Base-by-base conservation (phyloP, 2,329 filamentous ascomycete species). In the Aspergillus eucalypticola region DNA sequence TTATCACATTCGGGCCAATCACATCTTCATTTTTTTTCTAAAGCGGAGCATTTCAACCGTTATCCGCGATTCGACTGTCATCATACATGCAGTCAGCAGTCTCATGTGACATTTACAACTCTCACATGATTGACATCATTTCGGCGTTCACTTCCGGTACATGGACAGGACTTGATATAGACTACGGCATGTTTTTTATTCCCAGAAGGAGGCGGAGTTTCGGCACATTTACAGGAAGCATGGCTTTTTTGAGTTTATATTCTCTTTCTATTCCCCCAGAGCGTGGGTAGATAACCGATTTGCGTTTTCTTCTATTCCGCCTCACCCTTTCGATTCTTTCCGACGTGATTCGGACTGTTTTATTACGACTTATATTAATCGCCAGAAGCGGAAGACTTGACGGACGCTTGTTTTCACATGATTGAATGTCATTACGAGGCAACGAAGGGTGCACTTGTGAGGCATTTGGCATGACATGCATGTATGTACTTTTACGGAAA, bases 201-300 rank as follows among this genome's bases (percentile, higher is more conserved):
- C 11, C 61, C 56, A 66, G 53, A 59, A 59, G 65, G 64, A 61
- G 55, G 54, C 52, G 65, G 65, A 66, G 64, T 68, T 67, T 46
- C 48, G 61, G 64, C 35, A 49, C 38, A 50, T 64, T 64, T 58
- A 56, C 39, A 39, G 49, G 17, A 58, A 52, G 52, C 59, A 58
- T 53, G 41, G 48, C 49, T 54, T 23, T 23, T 32, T 58, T 51
- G 51, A 3, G 32, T 41, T 54, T 56, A 15, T 60, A 48, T 48
- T 60, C 58, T 11, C 32, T 6, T 48, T 48, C 56, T 35, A 15
- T 35, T 13, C 32, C 32, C 32, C 32, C 32, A 35, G 60, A 62
- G 59, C 61, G 60, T 66, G 52, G 53, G 57, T 65, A 59, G 58
- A 54, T 56, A 51, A 63, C 58, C 60, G 59, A 54, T 63, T 29